These are phyloP conservation scores for Sarcodon aspratus DNA, from an alignment of 768 basidiomycete genomes.

Conservation along the genomic window DNA sequence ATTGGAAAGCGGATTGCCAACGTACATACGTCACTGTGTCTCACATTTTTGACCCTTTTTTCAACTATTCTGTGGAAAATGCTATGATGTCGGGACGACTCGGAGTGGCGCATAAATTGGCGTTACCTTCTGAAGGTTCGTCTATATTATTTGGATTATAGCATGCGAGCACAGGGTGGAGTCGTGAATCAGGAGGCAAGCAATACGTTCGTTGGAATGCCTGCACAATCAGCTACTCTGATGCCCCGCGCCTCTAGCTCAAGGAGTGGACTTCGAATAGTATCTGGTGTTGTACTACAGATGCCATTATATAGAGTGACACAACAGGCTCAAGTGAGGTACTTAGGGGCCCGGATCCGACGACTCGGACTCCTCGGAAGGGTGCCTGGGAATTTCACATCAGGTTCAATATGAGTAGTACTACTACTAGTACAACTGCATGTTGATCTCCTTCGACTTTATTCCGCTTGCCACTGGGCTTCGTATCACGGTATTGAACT, in stretches of 20 bases:
- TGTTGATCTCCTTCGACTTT: too few species aligned
- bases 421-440: too few species aligned
- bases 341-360: too few species aligned
- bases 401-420: too few species aligned
- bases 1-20: constrained; percentile 95
- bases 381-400: too few species aligned
- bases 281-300: too few species aligned
- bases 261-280: constrained; percentile 91
- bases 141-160: constrained; percentile 19
- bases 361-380: too few species aligned
- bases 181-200: constrained; percentile 92
- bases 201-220: constrained; percentile 90
- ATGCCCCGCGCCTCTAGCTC: constrained; percentile 82
- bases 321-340: too few species aligned
- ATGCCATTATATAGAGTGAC: too few species aligned
- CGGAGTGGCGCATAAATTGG: constrained; percentile 65
- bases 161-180: constrained; percentile 92
- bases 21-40: constrained; percentile 42
- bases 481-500: too few species aligned
- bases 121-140: constrained; percentile 87
- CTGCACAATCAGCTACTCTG: constrained; percentile 88
- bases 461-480: too few species aligned
- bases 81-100: constrained; percentile 63
- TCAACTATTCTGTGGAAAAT: constrained; percentile 16
- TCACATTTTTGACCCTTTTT: background rate